Base-by-base conservation (phyloP, 225 moss, liverwort and hornwort genomes). In the Neckera pumila region DNA sequence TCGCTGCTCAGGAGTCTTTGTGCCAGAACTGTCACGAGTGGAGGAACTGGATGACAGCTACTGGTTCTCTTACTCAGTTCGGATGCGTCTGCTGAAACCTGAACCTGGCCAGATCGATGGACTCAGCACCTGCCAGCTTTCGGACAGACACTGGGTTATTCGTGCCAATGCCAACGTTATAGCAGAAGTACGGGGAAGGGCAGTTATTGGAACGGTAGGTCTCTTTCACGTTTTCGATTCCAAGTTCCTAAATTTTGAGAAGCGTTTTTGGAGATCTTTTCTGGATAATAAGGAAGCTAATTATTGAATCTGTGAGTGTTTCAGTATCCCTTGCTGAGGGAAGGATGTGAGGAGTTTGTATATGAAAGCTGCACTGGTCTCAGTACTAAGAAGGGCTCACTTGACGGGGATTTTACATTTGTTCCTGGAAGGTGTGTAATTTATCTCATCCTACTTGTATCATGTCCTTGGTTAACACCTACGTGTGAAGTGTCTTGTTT, bases 401-500 rank as follows among this genome's bases (percentile, higher is more conserved):
- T 98, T 77, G 93, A 95, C 89, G 98, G 98, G 59, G 96, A 98
- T 88, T 96, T 96, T 84, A 96, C 94, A 42, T 98, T 98, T 87
- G 86, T 93, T 66, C 96, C 98, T 81, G 97, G 96, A 90, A 93
- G 95, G 97, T 97, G 42, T 65, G 93, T 90, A 79, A 56, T 87
- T 53, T 42, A 71, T 80, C 51, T 72, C 58, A 62, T 59, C 64
- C 67, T 75, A 51, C n/a, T 60, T 67, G 45, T 42, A 61, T 76
- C 30, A 76, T 49, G 58, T 92, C 54, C 59, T 62, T 54, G 23
- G 83, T 79, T 61, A 72, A 36, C 58, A 65, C 33, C 26, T 60
- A 33, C 59, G 30, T n/a, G 65, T 81, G 49, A 42, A 49, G 36
- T 70, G 58, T 30, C 47, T 56, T 61, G 43, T 73, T 83, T 42